A percentile compares a stretch with the other conserved stretches of the same genome.
These are phyloP conservation scores for Peterozyma toletana DNA, from an alignment of 805 yeast genomes.

Conservation along the genomic window DNA sequence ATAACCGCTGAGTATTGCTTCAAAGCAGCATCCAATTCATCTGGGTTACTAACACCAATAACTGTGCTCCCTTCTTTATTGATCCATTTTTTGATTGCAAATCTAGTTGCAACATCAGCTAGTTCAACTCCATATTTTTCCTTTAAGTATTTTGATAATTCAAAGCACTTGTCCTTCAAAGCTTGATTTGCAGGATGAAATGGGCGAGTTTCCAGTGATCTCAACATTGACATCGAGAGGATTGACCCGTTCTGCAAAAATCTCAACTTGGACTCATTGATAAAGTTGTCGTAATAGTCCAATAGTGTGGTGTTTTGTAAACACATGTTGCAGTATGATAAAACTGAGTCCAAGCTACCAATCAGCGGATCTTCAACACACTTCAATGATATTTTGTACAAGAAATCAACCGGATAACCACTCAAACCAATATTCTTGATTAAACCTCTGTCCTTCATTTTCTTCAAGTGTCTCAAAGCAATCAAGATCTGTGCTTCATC, in stretches of 20 bases:
- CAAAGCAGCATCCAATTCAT: conserved; percentile 61
- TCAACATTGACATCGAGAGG: conserved; percentile 77
- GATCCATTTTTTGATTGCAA: conserved; percentile 59
- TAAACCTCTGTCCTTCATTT: conserved; percentile 56
- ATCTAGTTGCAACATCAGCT: conserved; percentile 78
- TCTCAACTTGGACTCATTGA: conserved; percentile 45
- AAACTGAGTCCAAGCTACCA: conserved; percentile 64
- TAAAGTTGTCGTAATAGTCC: conserved; percentile 39
- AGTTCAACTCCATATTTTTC: conserved; percentile 45
- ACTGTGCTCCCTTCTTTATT: conserved; percentile 52
- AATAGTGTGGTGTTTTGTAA: conserved; percentile 61
- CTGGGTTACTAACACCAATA: conserved; percentile 63
- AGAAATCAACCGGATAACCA: conserved; percentile 77
- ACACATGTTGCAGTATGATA: conserved; percentile 78
- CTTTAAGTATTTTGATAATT: conserved; percentile 32
- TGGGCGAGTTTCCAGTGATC: conserved; percentile 55
- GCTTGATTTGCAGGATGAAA: conserved; percentile 76
- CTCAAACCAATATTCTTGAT: conserved; percentile 68
- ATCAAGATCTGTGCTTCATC: conserved; percentile 42
- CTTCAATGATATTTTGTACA: conserved; percentile 42
- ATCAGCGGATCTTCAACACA: conserved; percentile 31
- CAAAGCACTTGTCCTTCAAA: conserved; percentile 46
- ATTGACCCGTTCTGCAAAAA: conserved; percentile 77
- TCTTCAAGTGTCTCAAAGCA: conserved; percentile 56
- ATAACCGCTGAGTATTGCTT: conserved; percentile 43